Base-by-base conservation (phyloP, 345 rosid species). In the Leavenworthia alabamica region DNA sequence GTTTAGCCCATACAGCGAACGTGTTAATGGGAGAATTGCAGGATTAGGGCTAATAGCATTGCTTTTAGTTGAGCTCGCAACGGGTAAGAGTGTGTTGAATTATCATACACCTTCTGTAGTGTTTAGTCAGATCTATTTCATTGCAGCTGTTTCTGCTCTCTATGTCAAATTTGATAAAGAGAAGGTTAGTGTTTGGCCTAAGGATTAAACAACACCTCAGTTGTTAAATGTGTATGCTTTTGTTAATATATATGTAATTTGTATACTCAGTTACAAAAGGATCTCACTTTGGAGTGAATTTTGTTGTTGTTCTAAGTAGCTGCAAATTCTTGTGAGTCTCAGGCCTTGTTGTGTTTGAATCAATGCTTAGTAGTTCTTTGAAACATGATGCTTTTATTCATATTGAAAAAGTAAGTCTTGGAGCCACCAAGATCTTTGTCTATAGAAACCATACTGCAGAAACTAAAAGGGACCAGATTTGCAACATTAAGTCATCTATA, bases 41-140 rank as follows among this genome's bases (percentile, higher is more conserved):
- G 77, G 78, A 39, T 66, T 89, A 11, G 99, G 96, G 54, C 54
- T 89, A 3, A 19, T 78, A 59, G 97, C 95, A n/a, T 56, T 92
- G 74, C 31, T 93, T 60, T 62, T 88, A 62, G 96, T 85, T 50
- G 97, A 93, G 84, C 72, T 93, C 19, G 97, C 88, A 23, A 85
- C 99, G 45, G 99, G 97, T 46, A 85, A 86, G 75, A 78, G 91
- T 16, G 86, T 89, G 50, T 70, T 93, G 45, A 77, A 73, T 53
- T 89, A 85, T 61, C 97, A 93, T 62, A 77, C 96, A 23, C 94
- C 88, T 40, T 72, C 94, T 36, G 79, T 85, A 23, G 80, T 92
- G 59, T 69, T 83, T 7, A 66, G 78, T 68, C 96, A 89, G 78
- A 57, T 83, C 4, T 92, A 92, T 56, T 85, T 85, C 20, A 80